Conservation (phyloP, 306 rosid species). For the Phaseolus lunatus region DNA sequence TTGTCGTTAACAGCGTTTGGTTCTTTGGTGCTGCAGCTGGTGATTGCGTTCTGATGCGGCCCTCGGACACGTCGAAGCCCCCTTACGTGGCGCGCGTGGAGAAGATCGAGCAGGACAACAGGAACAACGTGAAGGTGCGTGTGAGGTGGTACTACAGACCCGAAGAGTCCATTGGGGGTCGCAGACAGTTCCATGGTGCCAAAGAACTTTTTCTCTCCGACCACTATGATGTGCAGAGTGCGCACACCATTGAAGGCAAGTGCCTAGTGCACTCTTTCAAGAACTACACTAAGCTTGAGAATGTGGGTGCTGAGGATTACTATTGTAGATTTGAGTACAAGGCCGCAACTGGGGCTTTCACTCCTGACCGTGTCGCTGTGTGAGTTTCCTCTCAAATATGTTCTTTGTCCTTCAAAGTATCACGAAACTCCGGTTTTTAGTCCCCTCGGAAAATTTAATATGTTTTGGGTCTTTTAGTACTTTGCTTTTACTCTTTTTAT, state of each 20-base stretch:
- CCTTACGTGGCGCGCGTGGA: constrained; percentile 82
- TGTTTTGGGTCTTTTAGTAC: too few relatives aligned
- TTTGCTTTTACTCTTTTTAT: too few relatives aligned
- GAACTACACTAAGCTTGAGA: constrained; percentile 81
- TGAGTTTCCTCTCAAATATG: constrained; percentile 46
- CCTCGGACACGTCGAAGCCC: constrained; percentile 72
- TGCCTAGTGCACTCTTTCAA: constrained; percentile 78
- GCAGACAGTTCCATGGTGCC: constrained; percentile 84
- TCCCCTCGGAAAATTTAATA: too few relatives aligned
- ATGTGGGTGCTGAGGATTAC: constrained; percentile 81
- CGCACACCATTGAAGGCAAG: constrained; percentile 80
- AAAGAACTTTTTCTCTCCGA: constrained; percentile 80
- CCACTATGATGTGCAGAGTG: constrained; percentile 82
- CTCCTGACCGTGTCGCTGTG: constrained; percentile 87
- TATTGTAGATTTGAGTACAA: constrained; percentile 83
- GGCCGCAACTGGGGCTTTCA: constrained; percentile 76
- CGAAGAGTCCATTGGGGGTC: constrained; percentile 86
- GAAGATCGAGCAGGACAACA: constrained; percentile 65
- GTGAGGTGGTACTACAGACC: constrained; percentile 90
- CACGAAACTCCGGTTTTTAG: neutral
- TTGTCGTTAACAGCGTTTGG: neutral
- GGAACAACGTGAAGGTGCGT: constrained; percentile 68
- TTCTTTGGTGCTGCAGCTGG: constrained; percentile 56
- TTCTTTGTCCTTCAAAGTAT: neutral
- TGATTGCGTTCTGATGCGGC: constrained; percentile 81